Conservation (phyloP, 2,329 filamentous ascomycete species). For the Fusarium solani-melongenae region DNA sequence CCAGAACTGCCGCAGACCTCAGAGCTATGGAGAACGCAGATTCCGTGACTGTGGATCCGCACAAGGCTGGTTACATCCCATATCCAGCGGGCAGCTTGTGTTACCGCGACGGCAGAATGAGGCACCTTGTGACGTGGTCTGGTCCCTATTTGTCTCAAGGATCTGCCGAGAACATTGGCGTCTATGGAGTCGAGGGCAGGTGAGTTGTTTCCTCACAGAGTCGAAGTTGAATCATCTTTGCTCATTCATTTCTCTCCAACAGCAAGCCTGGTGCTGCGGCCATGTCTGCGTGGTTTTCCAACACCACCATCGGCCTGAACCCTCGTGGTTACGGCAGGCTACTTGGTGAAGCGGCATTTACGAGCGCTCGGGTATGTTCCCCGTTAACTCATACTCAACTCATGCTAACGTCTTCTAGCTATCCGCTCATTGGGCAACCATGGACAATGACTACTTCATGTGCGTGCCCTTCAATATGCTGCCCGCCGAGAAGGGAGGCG, state of each 20-base stretch:
- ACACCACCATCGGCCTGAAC: conserved; percentile 55
- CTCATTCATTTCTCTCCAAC: neutral
- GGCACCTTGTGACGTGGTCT: conserved; percentile 57
- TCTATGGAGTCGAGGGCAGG: conserved; percentile 59
- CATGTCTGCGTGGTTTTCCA: conserved; percentile 57
- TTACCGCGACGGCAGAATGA: conserved; percentile 57
- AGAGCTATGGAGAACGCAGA: conserved; percentile 53
- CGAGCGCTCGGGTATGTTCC: conserved; percentile 50
- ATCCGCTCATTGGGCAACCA: conserved; percentile 54
- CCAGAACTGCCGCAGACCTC: conserved; percentile 53
- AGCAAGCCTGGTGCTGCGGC: conserved; percentile 60
- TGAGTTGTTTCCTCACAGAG: conserved; percentile 9
- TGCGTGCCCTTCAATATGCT: conserved; percentile 58
- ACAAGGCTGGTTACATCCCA: conserved; percentile 59
- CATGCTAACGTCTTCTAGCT: conserved; percentile 36
- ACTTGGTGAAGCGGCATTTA: conserved; percentile 57
- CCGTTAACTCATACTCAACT: neutral
- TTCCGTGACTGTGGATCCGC: conserved; percentile 60
- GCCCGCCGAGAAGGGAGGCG: conserved; percentile 45
- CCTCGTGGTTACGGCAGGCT: conserved; percentile 55
- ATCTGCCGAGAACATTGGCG: conserved; percentile 52
- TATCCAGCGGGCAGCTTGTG: conserved; percentile 58
- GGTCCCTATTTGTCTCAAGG: conserved; percentile 54
- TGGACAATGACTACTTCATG: conserved; percentile 51
- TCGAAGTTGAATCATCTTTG: accelerated